Conservation (phyloP, 495 filamentous ascomycete species). For the Lasiosphaeriaceae sp. region DNA sequence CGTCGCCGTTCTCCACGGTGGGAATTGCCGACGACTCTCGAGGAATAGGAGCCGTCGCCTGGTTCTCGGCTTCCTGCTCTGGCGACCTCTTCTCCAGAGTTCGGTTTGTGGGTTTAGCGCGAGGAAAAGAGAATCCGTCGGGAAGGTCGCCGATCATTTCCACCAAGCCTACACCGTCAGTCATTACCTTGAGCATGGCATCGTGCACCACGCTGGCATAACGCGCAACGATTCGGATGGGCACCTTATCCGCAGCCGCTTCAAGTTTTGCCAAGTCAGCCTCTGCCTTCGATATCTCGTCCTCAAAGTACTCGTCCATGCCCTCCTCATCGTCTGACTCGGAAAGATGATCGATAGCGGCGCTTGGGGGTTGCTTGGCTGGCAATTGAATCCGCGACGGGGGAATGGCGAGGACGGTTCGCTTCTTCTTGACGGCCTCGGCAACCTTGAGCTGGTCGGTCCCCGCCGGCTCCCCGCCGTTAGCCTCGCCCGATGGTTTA, state of each 20-base stretch:
- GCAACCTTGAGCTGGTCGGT: background rate
- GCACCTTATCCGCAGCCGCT: slow-evolving; percentile 18
- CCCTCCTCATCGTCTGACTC: slow-evolving; percentile 53
- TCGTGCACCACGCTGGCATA: slow-evolving; percentile 34
- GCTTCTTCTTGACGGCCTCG: slow-evolving; percentile 7
- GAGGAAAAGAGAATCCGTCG: slow-evolving; percentile 21
- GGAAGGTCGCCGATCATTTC: slow-evolving; percentile 34
- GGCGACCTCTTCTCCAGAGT: background rate
- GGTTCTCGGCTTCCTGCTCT: slow-evolving; percentile 3
- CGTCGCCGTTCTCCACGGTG: slow-evolving; percentile 28
- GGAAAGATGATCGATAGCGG: slow-evolving; percentile 32
- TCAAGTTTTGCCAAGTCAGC: slow-evolving; percentile 38
- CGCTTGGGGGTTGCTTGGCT: slow-evolving; percentile 20
- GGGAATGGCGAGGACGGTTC: slow-evolving; percentile 12
- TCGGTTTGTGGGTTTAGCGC: slow-evolving; percentile 8
- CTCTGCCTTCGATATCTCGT: slow-evolving; percentile 40
- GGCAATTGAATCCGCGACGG: slow-evolving; percentile 22
- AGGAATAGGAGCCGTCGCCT: slow-evolving; percentile 15
- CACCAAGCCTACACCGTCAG: slow-evolving; percentile 25
- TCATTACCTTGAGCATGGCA: slow-evolving; percentile 31
- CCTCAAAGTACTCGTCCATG: slow-evolving; percentile 47
- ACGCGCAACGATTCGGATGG: slow-evolving; percentile 21
- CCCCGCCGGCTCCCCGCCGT: background rate
- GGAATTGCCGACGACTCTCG: slow-evolving; percentile 26
- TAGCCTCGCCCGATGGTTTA: background rate